Conservation (phyloP, 768 basidiomycete genomes). For the Calocera viscosa region DNA sequence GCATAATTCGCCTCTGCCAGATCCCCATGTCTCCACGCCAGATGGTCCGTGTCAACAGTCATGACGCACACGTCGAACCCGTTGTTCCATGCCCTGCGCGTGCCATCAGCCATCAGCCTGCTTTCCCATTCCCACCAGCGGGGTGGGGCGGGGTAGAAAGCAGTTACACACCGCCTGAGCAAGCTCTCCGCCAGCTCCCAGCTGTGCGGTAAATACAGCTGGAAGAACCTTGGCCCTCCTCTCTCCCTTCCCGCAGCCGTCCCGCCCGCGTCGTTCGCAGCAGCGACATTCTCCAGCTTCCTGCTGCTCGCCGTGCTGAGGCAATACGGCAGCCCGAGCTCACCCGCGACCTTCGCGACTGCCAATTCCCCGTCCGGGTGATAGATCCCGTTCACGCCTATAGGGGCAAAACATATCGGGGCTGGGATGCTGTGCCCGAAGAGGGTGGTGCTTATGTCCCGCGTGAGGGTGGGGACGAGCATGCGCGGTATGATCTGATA, state of each 20-base stretch:
- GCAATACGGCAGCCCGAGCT: slow-evolving; percentile 52
- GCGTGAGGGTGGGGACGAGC: slow-evolving; percentile 40
- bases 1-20: slow-evolving; percentile 45
- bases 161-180: slow-evolving; percentile 26
- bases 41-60: slow-evolving; percentile 41
- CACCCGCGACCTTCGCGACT: slow-evolving; percentile 49
- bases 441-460: slow-evolving; percentile 36
- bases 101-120: neutral
- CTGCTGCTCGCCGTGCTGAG: slow-evolving; percentile 64
- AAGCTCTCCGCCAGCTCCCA: slow-evolving; percentile 41
- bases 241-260: slow-evolving; percentile 28
- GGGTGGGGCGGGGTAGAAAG: neutral
- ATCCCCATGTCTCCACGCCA: slow-evolving; percentile 33
- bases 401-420: slow-evolving; percentile 44
- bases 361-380: slow-evolving; percentile 61
- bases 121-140: neutral
- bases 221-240: slow-evolving; percentile 38
- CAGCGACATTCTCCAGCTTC: slow-evolving; percentile 65
- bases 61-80: slow-evolving; percentile 40
- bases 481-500: slow-evolving; percentile 60
- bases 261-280: slow-evolving; percentile 43
- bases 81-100: slow-evolving; percentile 31
- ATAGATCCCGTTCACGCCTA: slow-evolving; percentile 69
- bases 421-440: slow-evolving; percentile 40
- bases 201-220: slow-evolving; percentile 45